These are phyloP conservation scores for Umbilicus rupestris DNA, from an alignment of 164 flowering plant genomes.

Conservation along the genomic window DNA sequence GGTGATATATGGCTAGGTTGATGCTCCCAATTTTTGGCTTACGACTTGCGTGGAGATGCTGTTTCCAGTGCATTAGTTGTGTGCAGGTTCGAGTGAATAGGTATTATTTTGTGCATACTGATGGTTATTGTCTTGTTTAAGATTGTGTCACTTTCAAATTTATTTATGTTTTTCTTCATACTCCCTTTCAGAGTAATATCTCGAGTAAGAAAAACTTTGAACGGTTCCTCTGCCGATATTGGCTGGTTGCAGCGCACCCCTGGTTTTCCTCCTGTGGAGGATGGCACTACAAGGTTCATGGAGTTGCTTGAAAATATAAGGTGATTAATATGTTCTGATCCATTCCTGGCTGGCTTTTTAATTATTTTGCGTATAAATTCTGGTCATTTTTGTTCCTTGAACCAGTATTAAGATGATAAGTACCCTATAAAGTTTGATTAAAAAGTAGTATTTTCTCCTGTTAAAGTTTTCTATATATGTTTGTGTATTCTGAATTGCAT, in stretches of 20 bases:
- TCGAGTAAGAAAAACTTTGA: slow-evolving; percentile 49
- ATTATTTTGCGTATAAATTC: neutral
- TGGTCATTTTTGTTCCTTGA: neutral
- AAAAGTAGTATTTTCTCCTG: no score
- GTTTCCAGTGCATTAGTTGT: slow-evolving; percentile 26
- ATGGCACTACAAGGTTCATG: slow-evolving; percentile 67
- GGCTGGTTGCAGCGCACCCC: slow-evolving; percentile 75
- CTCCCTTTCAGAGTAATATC: slow-evolving; percentile 35
- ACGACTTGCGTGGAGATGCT: slow-evolving; percentile 36
- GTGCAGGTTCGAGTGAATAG: slow-evolving; percentile 29
- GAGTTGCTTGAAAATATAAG: slow-evolving; percentile 66
- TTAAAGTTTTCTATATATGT: no score
- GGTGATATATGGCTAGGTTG: slow-evolving; percentile 36
- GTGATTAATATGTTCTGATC: slow-evolving; percentile 21
- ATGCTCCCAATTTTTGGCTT: slow-evolving; percentile 49
- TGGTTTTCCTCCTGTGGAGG: slow-evolving; percentile 54
- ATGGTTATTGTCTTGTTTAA: neutral
- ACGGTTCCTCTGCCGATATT: slow-evolving; percentile 79
- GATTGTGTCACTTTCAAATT: neutral
- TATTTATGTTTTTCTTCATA: neutral
- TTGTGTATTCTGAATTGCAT: neutral
- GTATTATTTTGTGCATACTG: slow-evolving; percentile 23
- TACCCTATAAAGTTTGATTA: neutral
- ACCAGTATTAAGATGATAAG: neutral
- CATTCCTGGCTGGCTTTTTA: neutral